Conservation (phyloP, 768 basidiomycete species). For the Lentinula boryana region DNA sequence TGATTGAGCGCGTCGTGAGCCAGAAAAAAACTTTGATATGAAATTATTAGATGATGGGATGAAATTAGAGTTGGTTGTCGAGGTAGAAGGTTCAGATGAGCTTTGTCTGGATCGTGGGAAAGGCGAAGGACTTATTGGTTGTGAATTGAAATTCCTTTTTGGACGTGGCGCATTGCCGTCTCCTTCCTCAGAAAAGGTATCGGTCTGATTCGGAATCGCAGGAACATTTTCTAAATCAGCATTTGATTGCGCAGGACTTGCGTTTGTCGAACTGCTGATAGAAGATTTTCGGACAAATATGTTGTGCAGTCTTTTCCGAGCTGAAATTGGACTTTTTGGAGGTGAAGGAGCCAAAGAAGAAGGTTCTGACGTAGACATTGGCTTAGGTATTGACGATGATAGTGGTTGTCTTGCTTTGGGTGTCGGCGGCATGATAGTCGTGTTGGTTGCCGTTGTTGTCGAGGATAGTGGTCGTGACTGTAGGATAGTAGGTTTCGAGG, state of each 20-base stretch:
- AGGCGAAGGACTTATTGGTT: slow-evolving; percentile 25
- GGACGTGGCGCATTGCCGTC: neutral
- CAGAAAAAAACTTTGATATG: slow-evolving; percentile 7
- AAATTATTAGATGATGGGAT: neutral
- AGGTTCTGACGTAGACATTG: neutral
- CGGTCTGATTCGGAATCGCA: slow-evolving; percentile 13
- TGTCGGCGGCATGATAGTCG: slow-evolving; percentile 54
- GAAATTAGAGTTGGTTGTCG: slow-evolving; percentile 1
- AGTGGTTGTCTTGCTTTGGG: slow-evolving; percentile 30
- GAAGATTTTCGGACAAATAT: slow-evolving; percentile 40
- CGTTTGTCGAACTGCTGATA: slow-evolving; percentile 29
- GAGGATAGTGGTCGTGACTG: slow-evolving; percentile 62
- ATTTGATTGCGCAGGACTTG: slow-evolving; percentile 16
- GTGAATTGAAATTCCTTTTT: slow-evolving; percentile 11
- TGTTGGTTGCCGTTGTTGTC: slow-evolving; percentile 56
- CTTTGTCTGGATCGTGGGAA: slow-evolving; percentile 9
- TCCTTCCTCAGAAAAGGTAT: neutral
- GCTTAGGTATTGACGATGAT: slow-evolving; percentile 22
- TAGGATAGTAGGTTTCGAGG: slow-evolving; percentile 44
- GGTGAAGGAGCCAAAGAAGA: slow-evolving; percentile 23
- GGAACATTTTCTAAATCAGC: slow-evolving; percentile 15
- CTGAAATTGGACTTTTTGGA: slow-evolving; percentile 26
- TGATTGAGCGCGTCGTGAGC: slow-evolving; percentile 4
- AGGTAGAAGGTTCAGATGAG: neutral
- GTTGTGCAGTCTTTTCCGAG: slow-evolving; percentile 37